A percentile compares a stretch with the other conserved stretches of the same genome.
phyloP scores from a whole-genome alignment of 2,329 filamentous ascomycete species.

The Intubia oerlemansii region DNA sequence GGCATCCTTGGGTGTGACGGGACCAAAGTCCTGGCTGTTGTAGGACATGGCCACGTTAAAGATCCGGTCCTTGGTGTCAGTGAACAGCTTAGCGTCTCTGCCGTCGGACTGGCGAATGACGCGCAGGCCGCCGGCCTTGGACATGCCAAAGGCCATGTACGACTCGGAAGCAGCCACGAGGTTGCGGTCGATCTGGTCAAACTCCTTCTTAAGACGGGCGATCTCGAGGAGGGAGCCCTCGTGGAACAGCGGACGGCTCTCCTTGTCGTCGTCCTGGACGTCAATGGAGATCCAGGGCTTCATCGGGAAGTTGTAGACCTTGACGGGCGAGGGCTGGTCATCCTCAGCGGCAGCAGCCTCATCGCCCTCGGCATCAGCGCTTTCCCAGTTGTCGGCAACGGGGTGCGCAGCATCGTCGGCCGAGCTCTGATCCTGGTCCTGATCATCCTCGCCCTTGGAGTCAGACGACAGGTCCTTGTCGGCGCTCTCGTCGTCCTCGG shows the following conservation, averaged over 20 bases:
- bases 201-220: constrained; percentile 87
- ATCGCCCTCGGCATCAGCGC: constrained; percentile 47
- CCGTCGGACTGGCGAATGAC: constrained; percentile 91
- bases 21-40: constrained; percentile 30
- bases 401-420: constrained; percentile 36
- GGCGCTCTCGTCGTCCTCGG: constrained; percentile 40
- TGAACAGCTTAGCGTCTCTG: constrained; percentile 78
- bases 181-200: constrained; percentile 90
- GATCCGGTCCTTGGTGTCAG: constrained; percentile 75
- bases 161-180: constrained; percentile 74
- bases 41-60: constrained; percentile 81
- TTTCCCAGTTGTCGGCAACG: constrained; percentile 82
- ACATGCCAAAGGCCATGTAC: constrained; percentile 87
- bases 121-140: constrained; percentile 77
- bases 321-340: constrained; percentile 42
- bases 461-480: too few species aligned
- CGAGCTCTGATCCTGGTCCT: too few species aligned
- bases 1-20: constrained; percentile 44
- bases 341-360: constrained; percentile 31
- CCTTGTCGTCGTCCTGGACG: constrained; percentile 35
- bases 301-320: constrained; percentile 91
- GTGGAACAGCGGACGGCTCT: constrained; percentile 36
- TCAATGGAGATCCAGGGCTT: constrained; percentile 85
- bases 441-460: too few species aligned
- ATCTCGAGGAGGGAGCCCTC: constrained; percentile 69